These are phyloP conservation scores for Venturiaceae sp. DNA, from an alignment of 2,329 filamentous ascomycete genomes.

Conservation along the genomic window DNA sequence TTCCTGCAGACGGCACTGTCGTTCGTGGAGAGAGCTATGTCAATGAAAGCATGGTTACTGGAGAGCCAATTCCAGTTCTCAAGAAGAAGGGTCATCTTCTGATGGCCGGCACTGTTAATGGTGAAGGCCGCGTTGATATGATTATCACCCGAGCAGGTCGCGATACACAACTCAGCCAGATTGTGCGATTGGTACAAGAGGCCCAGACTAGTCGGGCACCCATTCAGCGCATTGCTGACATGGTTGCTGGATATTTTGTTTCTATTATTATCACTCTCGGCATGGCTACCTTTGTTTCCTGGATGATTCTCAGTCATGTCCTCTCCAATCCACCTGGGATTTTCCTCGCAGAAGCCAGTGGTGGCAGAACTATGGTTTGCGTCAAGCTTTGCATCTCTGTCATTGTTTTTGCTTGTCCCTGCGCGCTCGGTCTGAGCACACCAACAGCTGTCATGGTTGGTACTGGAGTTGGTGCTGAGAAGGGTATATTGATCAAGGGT, in stretches of 20 bases:
- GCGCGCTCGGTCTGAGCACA: slow-evolving; percentile 88
- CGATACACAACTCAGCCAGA: slow-evolving; percentile 94
- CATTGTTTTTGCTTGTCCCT: slow-evolving; percentile 96
- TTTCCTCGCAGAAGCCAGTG: slow-evolving; percentile 69
- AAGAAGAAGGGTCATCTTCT: slow-evolving; percentile 72
- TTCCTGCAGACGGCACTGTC: slow-evolving; percentile 83
- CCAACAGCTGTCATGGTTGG: slow-evolving; percentile 98
- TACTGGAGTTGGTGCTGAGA: slow-evolving; percentile 90
- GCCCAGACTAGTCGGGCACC: slow-evolving; percentile 90
- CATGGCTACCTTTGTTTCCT: slow-evolving; percentile 72
- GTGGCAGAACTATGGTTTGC: slow-evolving; percentile 92
- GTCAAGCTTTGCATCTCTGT: slow-evolving; percentile 96
- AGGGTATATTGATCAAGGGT: slow-evolving; percentile 96
- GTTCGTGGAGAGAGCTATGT: slow-evolving; percentile 87
- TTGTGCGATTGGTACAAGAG: slow-evolving; percentile 96
- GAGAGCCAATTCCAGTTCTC: slow-evolving; percentile 89
- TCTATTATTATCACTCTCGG: slow-evolving; percentile 81
- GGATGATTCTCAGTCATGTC: slow-evolving; percentile 92
- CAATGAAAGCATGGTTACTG: slow-evolving; percentile 97
- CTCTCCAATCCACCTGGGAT: slow-evolving; percentile 78
- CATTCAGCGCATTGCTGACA: slow-evolving; percentile 87
- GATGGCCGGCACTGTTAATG: slow-evolving; percentile 93
- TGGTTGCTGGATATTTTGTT: slow-evolving; percentile 87
- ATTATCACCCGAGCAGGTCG: slow-evolving; percentile 84
- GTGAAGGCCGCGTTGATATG: slow-evolving; percentile 83